Evolutionary conservation across 495 filamentous ascomycete genomes (phyloP).

Genomic region (Aspergillus baeticus): DNA sequence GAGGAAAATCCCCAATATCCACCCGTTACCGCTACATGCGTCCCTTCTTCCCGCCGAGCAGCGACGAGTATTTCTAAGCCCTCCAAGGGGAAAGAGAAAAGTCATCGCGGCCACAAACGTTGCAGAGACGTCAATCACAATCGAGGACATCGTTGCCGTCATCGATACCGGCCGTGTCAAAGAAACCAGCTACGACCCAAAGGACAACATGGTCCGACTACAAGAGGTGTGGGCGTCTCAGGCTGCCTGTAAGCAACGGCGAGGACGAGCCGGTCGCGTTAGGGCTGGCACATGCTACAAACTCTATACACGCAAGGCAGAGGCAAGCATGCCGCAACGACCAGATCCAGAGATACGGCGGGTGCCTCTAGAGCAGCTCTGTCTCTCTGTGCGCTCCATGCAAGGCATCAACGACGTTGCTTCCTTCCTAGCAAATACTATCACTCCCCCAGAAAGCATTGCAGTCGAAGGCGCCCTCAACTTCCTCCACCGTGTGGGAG

Average conservation of each 20-base stretch:
- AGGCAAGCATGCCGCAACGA: slow-evolving; percentile 81
- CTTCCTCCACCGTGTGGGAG: slow-evolving; percentile 81
- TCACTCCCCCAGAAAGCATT: slow-evolving; percentile 80
- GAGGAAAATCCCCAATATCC: slow-evolving; percentile 62
- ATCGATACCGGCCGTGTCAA: slow-evolving; percentile 95
- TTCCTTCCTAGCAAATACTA: slow-evolving; percentile 76
- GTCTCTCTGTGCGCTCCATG: slow-evolving; percentile 92
- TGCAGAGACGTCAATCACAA: slow-evolving; percentile 97
- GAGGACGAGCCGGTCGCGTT: slow-evolving; percentile 91
- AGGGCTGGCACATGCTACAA: slow-evolving; percentile 92
- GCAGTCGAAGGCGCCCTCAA: slow-evolving; percentile 82
- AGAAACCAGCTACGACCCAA: slow-evolving; percentile 90
- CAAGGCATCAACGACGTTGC: slow-evolving; percentile 74
- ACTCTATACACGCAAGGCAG: slow-evolving; percentile 82
- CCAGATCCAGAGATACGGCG: slow-evolving; percentile 92
- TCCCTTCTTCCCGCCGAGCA: slow-evolving; percentile 87
- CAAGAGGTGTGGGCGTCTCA: slow-evolving; percentile 94
- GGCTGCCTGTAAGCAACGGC: slow-evolving; percentile 94
- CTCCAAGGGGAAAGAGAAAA: slow-evolving; percentile 81
- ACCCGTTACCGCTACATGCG: slow-evolving; percentile 87
- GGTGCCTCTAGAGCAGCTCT: slow-evolving; percentile 91
- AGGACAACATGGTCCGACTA: slow-evolving; percentile 90
- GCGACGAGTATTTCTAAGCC: slow-evolving; percentile 73
- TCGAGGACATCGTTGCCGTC: slow-evolving; percentile 94
- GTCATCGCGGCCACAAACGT: slow-evolving; percentile 94